phyloP scores from a whole-genome alignment of 2,329 filamentous ascomycete species.

The Cryphonectria radicalis region DNA sequence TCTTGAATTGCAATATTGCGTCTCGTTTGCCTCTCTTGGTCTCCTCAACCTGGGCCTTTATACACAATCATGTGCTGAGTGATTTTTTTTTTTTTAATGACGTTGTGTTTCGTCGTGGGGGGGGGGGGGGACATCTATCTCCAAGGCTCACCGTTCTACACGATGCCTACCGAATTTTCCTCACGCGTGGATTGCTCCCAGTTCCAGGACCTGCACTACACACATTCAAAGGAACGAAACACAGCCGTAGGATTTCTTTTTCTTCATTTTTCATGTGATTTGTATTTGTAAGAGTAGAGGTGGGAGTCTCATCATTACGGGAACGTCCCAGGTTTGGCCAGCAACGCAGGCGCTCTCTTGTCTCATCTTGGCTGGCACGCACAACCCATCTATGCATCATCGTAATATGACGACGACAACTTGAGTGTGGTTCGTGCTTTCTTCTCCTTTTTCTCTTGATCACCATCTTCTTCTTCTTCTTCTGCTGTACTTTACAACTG shows the following conservation, averaged over 20 bases:
- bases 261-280: not conserved
- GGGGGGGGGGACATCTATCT: not conserved
- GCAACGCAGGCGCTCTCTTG: conserved; percentile 20
- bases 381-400: conserved; percentile 22
- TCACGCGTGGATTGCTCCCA: too few relatives aligned
- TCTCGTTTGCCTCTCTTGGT: too few relatives aligned
- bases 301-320: conserved; percentile 28
- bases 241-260: not conserved
- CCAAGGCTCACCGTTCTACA: not conserved
- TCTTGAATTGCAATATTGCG: not conserved
- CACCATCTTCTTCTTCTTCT: not conserved
- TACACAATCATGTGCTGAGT: not conserved
- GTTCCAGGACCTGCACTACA: not conserved
- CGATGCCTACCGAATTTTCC: not conserved
- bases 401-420: conserved; percentile 14
- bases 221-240: not conserved
- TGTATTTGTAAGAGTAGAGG: conserved; percentile 27
- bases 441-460: conserved; percentile 1
- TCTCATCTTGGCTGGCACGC: conserved; percentile 12
- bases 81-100: not conserved
- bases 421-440: not conserved
- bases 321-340: conserved; percentile 28
- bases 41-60: not conserved
- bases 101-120: not conserved
- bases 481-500: not conserved